A percentile compares a stretch with the other conserved stretches of the same genome.
These are phyloP conservation scores for Atkinsonella texensis DNA, from an alignment of 2,329 filamentous ascomycete genomes.

Conservation along the genomic window DNA sequence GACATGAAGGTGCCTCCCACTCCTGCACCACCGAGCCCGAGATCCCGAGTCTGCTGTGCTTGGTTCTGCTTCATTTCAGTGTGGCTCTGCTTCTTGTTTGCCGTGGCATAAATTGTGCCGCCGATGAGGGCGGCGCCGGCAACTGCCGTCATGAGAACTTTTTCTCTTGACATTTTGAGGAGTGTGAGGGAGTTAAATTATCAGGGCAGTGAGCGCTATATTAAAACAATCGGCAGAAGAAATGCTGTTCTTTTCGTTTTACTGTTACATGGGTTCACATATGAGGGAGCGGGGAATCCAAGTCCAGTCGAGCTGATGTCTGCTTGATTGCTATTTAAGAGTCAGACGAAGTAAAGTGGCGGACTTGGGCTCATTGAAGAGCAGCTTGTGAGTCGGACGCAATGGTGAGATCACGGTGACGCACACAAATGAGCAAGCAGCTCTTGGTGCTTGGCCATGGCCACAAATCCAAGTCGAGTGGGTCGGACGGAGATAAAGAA, in stretches of 20 bases:
- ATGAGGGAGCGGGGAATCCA: neutral
- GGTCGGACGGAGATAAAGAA: no score
- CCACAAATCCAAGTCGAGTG: neutral
- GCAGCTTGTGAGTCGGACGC: neutral
- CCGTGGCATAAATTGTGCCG: constrained; percentile 13
- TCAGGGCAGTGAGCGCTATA: no score
- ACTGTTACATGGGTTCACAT: neutral
- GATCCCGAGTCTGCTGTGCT: constrained; percentile 19
- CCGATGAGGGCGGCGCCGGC: constrained; percentile 14
- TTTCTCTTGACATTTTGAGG: constrained; percentile 3
- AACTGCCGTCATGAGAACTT: constrained; percentile 2
- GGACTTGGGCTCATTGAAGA: no score
- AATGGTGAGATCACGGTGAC: constrained; percentile 4
- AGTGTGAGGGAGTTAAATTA: neutral
- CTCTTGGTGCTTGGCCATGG: neutral
- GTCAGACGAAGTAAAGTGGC: no score
- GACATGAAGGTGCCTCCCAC: constrained; percentile 19
- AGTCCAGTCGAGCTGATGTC: neutral
- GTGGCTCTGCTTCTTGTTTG: constrained; percentile 4
- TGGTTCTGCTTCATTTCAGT: constrained; percentile 8
- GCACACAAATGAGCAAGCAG: neutral
- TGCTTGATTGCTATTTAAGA: neutral
- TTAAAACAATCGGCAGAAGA: no score
- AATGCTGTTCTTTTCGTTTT: neutral
- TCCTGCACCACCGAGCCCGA: constrained; percentile 19